Evolutionary conservation across 352 stramenopile genomes (phyloP).

Genomic region (Pythium dissimile): DNA sequence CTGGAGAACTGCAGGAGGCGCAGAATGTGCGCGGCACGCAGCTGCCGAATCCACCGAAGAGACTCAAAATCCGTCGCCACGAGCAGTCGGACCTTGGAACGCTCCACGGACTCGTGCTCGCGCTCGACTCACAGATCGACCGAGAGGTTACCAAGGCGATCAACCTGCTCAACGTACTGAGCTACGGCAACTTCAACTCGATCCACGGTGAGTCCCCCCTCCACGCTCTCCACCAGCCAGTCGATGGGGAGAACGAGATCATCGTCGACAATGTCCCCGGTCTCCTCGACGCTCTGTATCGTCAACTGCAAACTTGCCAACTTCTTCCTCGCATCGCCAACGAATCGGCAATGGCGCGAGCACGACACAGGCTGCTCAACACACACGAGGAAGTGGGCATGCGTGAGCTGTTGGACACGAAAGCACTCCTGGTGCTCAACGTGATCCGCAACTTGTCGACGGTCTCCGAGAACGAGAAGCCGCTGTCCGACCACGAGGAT

Average conservation of each 20-base stretch:
- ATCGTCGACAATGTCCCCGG: slow-evolving; percentile 64
- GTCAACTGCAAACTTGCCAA: slow-evolving; percentile 53
- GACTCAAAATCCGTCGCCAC: slow-evolving; percentile 57
- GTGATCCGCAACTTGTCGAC: slow-evolving; percentile 78
- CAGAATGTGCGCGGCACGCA: slow-evolving; percentile 61
- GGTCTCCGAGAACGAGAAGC: slow-evolving; percentile 65
- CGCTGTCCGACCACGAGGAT: slow-evolving; percentile 62
- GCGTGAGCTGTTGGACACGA: slow-evolving; percentile 53
- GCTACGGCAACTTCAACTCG: slow-evolving; percentile 50
- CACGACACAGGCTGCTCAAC: slow-evolving; percentile 43
- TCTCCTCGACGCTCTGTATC: slow-evolving; percentile 70
- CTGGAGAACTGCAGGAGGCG: slow-evolving; percentile 61
- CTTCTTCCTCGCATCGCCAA: slow-evolving; percentile 37
- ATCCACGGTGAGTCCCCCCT: slow-evolving; percentile 10
- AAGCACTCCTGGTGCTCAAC: slow-evolving; percentile 59
- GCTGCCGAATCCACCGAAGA: slow-evolving; percentile 55
- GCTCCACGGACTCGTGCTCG: slow-evolving; percentile 66
- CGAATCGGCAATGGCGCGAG: neutral
- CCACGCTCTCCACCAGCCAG: slow-evolving; percentile 8
- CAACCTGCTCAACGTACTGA: slow-evolving; percentile 73
- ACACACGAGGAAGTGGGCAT: slow-evolving; percentile 34
- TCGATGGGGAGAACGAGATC: slow-evolving; percentile 63
- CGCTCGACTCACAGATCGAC: slow-evolving; percentile 59
- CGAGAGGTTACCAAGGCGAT: slow-evolving; percentile 52
- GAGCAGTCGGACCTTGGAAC: slow-evolving; percentile 49